Evolutionary conservation across 2,329 filamentous ascomycete genomes (phyloP), one percentile per base, ranked within the genome.

Genomic region (Talaromyces sp.): DNA sequence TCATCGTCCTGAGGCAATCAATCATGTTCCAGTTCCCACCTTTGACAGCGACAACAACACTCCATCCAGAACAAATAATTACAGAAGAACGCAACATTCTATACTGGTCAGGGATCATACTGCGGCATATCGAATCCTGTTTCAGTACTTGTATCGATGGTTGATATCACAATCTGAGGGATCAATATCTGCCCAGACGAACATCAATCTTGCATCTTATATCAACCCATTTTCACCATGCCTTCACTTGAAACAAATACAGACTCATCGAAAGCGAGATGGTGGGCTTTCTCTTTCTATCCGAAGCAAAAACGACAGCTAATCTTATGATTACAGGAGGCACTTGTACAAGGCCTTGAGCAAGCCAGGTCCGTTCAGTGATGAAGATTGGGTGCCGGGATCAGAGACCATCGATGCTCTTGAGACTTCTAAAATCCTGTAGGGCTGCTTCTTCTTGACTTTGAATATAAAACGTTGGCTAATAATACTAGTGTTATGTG

Each of bases 281-380:
- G 70, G 70, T 72, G 61, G 58, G 64, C 35, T 21, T 11, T 13
- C n/a, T 15, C 19, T 15, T n/a, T 13, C 35, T 10, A 22, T 39
- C 2, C 9, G 8, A 13, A 4, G 33, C 11, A 13, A 4, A 48
- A n/a, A 33, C 25, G 28, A n/a, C 5, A 10, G n/a, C 53, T 58
- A 33, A 60, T n/a, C n/a, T 13, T 35, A 15, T 51, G 9, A 33
- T 50, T 53, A 17, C 53, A 95, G 91, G 91, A 86, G 84, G 73
- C 87, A 96, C 71, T 82, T 97, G 58, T 86, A 97, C 75, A 87
- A 83, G 62, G 86, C 97, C 63, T 82, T 96, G 58, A 86, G 81
- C 59, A 87, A 86, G 33, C 77, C 82, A 3, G 93, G 94, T 1
- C 91, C 94, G 1, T 96, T 89, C 72, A 92, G 89, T 35, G 88